Evolutionary conservation across 495 filamentous ascomycete species (phyloP).

Genomic region (Chaetomium cochliodes): DNA sequence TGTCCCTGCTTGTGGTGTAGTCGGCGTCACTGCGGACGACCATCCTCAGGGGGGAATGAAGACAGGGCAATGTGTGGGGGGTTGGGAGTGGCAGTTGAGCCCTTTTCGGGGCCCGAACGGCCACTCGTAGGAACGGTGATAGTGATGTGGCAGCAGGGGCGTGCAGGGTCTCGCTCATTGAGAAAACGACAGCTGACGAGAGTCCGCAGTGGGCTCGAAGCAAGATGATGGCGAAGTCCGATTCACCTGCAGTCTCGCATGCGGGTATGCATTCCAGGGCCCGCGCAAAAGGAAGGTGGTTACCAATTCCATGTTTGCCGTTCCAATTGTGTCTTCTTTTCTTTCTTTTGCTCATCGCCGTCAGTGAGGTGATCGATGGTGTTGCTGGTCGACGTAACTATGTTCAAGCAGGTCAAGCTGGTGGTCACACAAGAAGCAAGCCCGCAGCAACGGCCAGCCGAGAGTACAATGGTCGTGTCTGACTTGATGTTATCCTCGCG

Average conservation of each 20-base stretch:
- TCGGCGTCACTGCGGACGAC: neutral
- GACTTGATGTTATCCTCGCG: too few relatives aligned
- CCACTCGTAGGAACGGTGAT: slow-evolving; percentile 2
- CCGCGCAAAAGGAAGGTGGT: slow-evolving; percentile 8
- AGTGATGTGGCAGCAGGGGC: slow-evolving; percentile 1
- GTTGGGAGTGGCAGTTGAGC: neutral
- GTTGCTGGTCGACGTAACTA: neutral
- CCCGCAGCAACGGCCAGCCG: slow-evolving; percentile 1
- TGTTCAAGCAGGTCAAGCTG: neutral
- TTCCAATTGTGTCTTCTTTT: neutral
- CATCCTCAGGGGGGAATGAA: neutral
- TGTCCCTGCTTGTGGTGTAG: neutral
- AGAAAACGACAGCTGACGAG: neutral
- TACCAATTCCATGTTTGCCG: neutral
- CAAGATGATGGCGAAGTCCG: neutral
- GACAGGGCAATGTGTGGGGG: neutral
- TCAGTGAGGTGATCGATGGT: too few relatives aligned
- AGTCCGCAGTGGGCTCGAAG: neutral
- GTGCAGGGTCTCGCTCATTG: neutral
- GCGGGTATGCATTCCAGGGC: slow-evolving; percentile 1
- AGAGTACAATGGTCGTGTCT: neutral
- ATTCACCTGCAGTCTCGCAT: neutral
- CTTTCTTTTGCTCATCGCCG: neutral
- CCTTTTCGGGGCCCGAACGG: neutral
- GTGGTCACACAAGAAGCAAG: neutral